A percentile compares a stretch with the other conserved stretches of the same genome.
Conservation (phyloP, 805 yeast species). For the Komagataella mondaviorum region DNA sequence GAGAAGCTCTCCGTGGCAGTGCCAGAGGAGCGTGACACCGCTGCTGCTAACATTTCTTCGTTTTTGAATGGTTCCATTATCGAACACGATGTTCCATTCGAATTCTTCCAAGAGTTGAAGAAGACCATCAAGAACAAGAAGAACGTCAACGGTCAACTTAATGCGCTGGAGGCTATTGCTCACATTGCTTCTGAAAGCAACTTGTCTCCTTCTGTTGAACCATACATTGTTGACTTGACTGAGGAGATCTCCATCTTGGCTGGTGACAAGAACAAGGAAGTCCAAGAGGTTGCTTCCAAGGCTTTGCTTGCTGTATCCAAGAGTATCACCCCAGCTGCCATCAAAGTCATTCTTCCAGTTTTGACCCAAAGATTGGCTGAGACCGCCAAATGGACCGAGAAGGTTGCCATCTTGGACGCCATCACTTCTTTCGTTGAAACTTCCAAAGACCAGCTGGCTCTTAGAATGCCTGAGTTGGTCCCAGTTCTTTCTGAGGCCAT, state of each 20-base stretch:
- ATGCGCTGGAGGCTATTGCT: conserved; percentile 71
- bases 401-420: conserved; percentile 80
- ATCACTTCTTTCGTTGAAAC: conserved; percentile 80
- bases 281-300: conserved; percentile 58
- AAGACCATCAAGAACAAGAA: conserved; percentile 75
- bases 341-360: conserved; percentile 81
- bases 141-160: conserved; percentile 34
- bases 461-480: conserved; percentile 98
- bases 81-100: conserved; percentile 95
- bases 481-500: conserved; percentile 98
- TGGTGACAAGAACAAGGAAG: conserved; percentile 82
- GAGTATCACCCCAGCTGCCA: conserved; percentile 84
- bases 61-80: conserved; percentile 94
- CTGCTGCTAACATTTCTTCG: conserved; percentile 81
- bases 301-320: conserved; percentile 70
- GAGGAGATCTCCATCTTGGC: conserved; percentile 59
- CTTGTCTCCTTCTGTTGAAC: conserved; percentile 90
- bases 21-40: conserved; percentile 68
- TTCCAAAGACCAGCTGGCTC: conserved; percentile 91
- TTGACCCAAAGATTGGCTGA: conserved; percentile 51
- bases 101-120: conserved; percentile 68
- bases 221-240: conserved; percentile 74
- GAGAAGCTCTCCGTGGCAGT: conserved; percentile 83
- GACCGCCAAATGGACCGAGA: conserved; percentile 96
- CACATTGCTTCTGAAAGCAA: conserved; percentile 75